A percentile compares a stretch with the other conserved stretches of the same genome.
phyloP scores from a whole-genome alignment of 2,329 filamentous ascomycete genomes.

The Lachnellula subtilissima region DNA sequence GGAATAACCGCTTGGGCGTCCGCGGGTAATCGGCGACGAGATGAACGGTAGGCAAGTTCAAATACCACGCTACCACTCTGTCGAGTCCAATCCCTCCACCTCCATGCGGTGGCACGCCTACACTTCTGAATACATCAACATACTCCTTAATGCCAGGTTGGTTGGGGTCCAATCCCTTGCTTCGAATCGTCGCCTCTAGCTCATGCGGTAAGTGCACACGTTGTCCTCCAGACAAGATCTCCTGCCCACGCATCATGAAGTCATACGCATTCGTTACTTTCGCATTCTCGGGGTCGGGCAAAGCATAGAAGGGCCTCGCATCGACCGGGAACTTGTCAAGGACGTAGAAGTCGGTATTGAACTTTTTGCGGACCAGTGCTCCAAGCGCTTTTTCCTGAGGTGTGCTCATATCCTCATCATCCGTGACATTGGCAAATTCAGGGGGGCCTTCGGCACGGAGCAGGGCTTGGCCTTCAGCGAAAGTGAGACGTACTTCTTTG shows the following conservation, averaged over 20 bases:
- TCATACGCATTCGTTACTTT: conserved; percentile 67
- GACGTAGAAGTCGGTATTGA: conserved; percentile 92
- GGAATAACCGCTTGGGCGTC: conserved; percentile 54
- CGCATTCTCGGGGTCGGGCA: conserved; percentile 65
- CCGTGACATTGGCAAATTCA: conserved; percentile 62
- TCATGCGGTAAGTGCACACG: conserved; percentile 77
- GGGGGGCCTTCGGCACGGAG: conserved; percentile 67
- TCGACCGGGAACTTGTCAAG: conserved; percentile 92
- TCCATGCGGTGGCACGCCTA: conserved; percentile 83
- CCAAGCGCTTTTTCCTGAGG: conserved; percentile 87
- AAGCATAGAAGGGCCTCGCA: conserved; percentile 89
- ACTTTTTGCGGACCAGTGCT: conserved; percentile 79
- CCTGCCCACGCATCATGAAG: conserved; percentile 88
- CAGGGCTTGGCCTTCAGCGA: conserved; percentile 72
- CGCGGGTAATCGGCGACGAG: conserved; percentile 54
- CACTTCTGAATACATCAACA: conserved; percentile 73
- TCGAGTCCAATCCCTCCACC: conserved; percentile 88
- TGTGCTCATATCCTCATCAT: conserved; percentile 76
- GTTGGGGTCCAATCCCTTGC: conserved; percentile 74
- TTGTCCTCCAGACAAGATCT: conserved; percentile 88
- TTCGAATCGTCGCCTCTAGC: conserved; percentile 72
- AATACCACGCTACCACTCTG: conserved; percentile 68
- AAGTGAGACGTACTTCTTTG: conserved; percentile 71
- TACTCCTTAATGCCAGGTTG: conserved; percentile 80
- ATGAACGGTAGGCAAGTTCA: conserved; percentile 55